Percentiles rank a stretch among this genome's conserved stretches.
Evolutionary conservation across 2,329 filamentous ascomycete species (phyloP).

Genomic region (Dactylonectria estremocensis): DNA sequence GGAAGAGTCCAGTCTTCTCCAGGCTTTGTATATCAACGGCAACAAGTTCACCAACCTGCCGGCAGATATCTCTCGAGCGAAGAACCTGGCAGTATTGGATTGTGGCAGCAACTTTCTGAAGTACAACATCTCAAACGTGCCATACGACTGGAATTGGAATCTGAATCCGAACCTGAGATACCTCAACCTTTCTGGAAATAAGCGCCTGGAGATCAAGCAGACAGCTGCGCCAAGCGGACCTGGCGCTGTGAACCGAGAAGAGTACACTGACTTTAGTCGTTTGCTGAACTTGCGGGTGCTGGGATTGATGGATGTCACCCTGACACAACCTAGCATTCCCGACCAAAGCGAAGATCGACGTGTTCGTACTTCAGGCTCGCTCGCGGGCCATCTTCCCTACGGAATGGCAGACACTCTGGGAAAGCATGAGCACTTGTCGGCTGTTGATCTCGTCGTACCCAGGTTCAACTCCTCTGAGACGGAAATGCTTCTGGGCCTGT

Average conservation of each 20-base stretch:
- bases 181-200: slow-evolving; percentile 97
- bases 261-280: slow-evolving; percentile 89
- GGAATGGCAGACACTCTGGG: slow-evolving; percentile 98
- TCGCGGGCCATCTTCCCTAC: slow-evolving; percentile 91
- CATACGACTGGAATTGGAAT: slow-evolving; percentile 99
- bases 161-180: slow-evolving; percentile 96
- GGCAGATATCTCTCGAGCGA: slow-evolving; percentile 94
- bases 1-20: slow-evolving; percentile 88
- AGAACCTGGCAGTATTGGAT: slow-evolving; percentile 91
- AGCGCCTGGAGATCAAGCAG: slow-evolving; percentile 90
- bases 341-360: slow-evolving; percentile 96
- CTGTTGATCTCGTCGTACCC: slow-evolving; percentile 94
- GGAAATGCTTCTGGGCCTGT: slow-evolving; percentile 93
- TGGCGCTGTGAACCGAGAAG: slow-evolving; percentile 71
- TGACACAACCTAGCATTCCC: slow-evolving; percentile 92
- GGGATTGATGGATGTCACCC: slow-evolving; percentile 97
- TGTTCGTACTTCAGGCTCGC: slow-evolving; percentile 95
- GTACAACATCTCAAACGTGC: slow-evolving; percentile 99
- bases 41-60: slow-evolving; percentile 98
- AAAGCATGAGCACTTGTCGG: slow-evolving; percentile 93
- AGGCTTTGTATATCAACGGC: slow-evolving; percentile 94
- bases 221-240: slow-evolving; percentile 66
- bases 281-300: slow-evolving; percentile 88
- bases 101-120: slow-evolving; percentile 96
- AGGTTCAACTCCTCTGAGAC: slow-evolving; percentile 91